Evolutionary conservation across 805 yeast genomes (phyloP).

Genomic region (Ogataea polymorpha): DNA sequence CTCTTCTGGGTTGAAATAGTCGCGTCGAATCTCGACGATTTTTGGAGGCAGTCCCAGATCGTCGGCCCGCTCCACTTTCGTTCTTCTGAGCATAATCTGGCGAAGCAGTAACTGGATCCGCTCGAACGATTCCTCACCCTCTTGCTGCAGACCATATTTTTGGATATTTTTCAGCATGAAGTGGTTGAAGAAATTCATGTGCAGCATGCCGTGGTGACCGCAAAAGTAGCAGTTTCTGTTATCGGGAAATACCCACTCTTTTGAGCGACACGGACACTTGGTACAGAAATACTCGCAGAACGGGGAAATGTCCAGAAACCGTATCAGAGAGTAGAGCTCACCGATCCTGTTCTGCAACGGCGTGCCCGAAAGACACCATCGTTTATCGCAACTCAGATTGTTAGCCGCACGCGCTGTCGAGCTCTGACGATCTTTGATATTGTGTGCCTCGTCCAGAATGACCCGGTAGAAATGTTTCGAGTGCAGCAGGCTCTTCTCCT

Average conservation of each 20-base stretch:
- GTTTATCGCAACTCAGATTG: constrained; percentile 60
- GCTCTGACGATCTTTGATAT: constrained; percentile 90
- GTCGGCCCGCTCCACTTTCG: constrained; percentile 94
- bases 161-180: constrained; percentile 93
- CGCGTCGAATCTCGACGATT: constrained; percentile 83
- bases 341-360: constrained; percentile 96
- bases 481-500: constrained; percentile 76
- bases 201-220: constrained; percentile 92
- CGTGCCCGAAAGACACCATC: constrained; percentile 95
- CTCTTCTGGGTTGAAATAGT: constrained; percentile 90
- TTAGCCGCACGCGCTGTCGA: constrained; percentile 94
- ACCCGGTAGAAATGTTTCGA: constrained; percentile 76
- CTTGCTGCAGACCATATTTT: constrained; percentile 76
- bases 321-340: constrained; percentile 86
- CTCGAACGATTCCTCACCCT: constrained; percentile 73
- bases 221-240: constrained; percentile 82
- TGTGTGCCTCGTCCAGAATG: constrained; percentile 94
- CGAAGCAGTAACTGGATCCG: constrained; percentile 71
- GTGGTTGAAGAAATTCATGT: constrained; percentile 92
- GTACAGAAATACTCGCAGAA: constrained; percentile 89
- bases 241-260: constrained; percentile 82
- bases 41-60: constrained; percentile 97
- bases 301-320: constrained; percentile 82
- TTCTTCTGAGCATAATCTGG: constrained; percentile 88
- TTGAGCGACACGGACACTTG: constrained; percentile 81